A percentile compares a stretch with the other conserved stretches of the same genome.
phyloP scores from a whole-genome alignment of 1,139 yeast genomes.

The Kodamaea derodonti region DNA sequence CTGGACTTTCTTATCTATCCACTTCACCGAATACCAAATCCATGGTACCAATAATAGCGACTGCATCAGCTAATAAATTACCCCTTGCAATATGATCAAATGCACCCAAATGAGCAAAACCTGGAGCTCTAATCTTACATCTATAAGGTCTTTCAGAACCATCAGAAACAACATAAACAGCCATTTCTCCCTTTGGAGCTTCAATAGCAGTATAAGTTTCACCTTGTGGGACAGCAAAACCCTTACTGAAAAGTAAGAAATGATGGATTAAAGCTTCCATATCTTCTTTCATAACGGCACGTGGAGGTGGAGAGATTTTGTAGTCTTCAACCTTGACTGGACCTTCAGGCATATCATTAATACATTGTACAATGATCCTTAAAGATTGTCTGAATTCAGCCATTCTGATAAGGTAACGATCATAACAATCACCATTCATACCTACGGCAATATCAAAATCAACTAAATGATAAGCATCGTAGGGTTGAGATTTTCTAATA shows the following conservation, averaged over 20 bases:
- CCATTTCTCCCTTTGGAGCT: constrained; percentile 97
- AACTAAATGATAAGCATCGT: constrained; percentile 83
- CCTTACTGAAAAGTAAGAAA: constrained; percentile 83
- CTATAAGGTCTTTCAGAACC: constrained; percentile 90
- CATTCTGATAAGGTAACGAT: constrained; percentile 85
- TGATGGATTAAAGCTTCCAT: constrained; percentile 93
- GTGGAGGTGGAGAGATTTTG: constrained; percentile 81
- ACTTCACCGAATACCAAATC: constrained; percentile 94
- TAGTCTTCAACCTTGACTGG: constrained; percentile 90
- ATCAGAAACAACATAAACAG: constrained; percentile 82
- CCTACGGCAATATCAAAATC: constrained; percentile 90
- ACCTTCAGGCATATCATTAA: constrained; percentile 89
- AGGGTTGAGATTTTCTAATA: constrained; percentile 82
- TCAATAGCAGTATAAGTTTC: constrained; percentile 90
- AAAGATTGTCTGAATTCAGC: constrained; percentile 89
- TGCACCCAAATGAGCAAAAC: constrained; percentile 86
- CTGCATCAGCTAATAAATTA: constrained; percentile 87
- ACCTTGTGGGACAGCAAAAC: constrained; percentile 85
- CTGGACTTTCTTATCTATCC: constrained; percentile 77
- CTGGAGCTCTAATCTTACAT: constrained; percentile 92
- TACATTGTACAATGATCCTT: constrained; percentile 85
- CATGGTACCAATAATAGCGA: constrained; percentile 93
- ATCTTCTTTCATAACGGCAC: constrained; percentile 81
- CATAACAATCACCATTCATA: constrained; percentile 85
- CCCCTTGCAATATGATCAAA: constrained; percentile 85